Evolutionary conservation across 2,329 filamentous ascomycete species (phyloP), one percentile per base, ranked within the genome.

Genomic region (Aspergillus oerlinghausenensis): DNA sequence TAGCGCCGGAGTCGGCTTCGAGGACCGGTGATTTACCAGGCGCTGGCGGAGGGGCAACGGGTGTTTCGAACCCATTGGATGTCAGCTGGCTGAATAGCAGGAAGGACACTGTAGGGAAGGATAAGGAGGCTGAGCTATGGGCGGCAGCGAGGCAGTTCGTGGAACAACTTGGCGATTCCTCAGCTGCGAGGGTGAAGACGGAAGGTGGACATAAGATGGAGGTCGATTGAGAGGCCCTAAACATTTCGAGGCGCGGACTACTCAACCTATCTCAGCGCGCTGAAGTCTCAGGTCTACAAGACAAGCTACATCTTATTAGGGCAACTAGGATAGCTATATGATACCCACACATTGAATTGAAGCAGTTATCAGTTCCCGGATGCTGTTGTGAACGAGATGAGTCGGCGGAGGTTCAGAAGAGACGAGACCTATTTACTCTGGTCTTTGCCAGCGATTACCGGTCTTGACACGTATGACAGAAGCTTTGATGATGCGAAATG

Each of bases 51-150:
- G 70, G 59, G 49, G 63, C 63, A 5, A 55, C 63, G n/a, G 64
- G 55, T 10, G 70, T 75, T 63, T 84, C 62, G 76, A 84, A 69
- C 79, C 85, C 42, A 77, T 79, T 97, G 53, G 92, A 97, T 69
- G 87, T 95, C 14, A 92, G 92, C 32, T 93, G 89, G 84, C 75
- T 97, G 65, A 97, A 97, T 70, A 92, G 90, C 66, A 83, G 90
- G 56, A 90, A 89, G 59, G 88, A 89, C 61, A 88, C 88, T 60
- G 89, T 95, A 23, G 90, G 90, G 55, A 84, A 87, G 66, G 88
- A 90, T 61, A 94, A 93, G 81, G 91, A 95, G 69, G 84, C 84
- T 1, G 90, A 97, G 75, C 76, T 96, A 48, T 88, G 93, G 85
- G 80, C 79, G 35, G 81, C 83, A 62, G 82, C 84, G 43, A 82